Evolutionary conservation across 1,284 basidiomycete genomes (phyloP).

Genomic region (Athelia psychrophila): DNA sequence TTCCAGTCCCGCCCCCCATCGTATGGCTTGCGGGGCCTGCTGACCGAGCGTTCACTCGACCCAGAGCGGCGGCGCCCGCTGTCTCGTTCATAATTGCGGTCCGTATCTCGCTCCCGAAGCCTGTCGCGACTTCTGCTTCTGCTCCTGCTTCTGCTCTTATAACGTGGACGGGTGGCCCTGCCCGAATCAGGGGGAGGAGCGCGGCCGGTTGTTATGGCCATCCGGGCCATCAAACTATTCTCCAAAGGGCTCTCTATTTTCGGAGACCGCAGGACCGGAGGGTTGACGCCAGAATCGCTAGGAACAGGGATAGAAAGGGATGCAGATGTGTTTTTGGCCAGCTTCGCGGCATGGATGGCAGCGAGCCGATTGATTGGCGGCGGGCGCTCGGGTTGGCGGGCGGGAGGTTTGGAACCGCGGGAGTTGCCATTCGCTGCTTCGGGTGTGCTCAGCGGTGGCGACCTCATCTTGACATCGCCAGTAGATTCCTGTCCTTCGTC

Average conservation of each 20-base stretch:
- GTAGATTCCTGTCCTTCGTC: background rate
- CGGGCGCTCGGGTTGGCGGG: background rate
- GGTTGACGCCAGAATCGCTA: background rate
- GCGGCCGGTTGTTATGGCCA: background rate
- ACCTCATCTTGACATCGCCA: background rate
- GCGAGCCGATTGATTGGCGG: background rate
- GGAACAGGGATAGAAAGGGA: background rate
- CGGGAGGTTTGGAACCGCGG: background rate
- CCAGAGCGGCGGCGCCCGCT: background rate
- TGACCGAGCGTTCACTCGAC: background rate
- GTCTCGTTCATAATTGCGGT: background rate
- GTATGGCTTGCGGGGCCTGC: background rate
- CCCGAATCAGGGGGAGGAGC: background rate
- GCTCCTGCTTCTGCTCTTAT: background rate
- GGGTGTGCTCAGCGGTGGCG: background rate
- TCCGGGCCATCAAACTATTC: background rate
- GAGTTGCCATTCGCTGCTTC: background rate
- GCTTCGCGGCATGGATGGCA: background rate
- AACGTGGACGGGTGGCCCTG: background rate
- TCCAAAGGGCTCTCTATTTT: background rate
- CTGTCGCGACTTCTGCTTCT: too few species aligned
- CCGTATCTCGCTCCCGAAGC: background rate
- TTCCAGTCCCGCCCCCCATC: background rate
- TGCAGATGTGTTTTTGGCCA: background rate
- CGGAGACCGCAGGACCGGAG: background rate